Base-by-base conservation (phyloP, 306 rosid species). In the Phaseolus lunatus region DNA sequence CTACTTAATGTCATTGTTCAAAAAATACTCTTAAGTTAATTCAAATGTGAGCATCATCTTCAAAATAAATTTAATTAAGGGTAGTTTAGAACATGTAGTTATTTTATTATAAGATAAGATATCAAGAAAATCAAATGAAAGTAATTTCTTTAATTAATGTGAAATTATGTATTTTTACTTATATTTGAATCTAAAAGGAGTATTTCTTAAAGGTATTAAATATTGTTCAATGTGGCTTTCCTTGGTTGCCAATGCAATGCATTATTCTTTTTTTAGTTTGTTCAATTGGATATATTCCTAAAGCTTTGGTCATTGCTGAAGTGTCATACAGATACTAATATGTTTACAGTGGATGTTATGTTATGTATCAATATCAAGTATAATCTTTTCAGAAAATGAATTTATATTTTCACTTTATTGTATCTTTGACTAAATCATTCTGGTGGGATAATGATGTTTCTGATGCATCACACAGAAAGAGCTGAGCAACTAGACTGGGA, bases 401-500 rank as follows among this genome's bases (percentile, higher is more conserved):
- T 58, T 29, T 56, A n/a, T 9, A 33, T 67, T 18, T 72, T 19
- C 16, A n/a, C 48, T 79, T 37, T 8, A 8, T 22, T 69, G 35
- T 19, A 24, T 69, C 53, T 70, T 57, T 78, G 33, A 47, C 68
- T 76, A 23, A 48, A 68, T 63, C 19, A 75, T 67, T 22, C 61
- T 76, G 45, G 20, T 78, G 84, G 78, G 27, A 83, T 56, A 65
- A 64, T 82, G 78, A 72, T 43, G 71, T 47, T 78, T 71, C 29
- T 72, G 84, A 76, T 83, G 66, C 65, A 27, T 79, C 79, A 57
- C 49, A 81, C 94, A 88, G 98, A 95, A 78, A 89, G 84, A 83
- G 88, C 98, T 39, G 99, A 92, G 85, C 97, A 79, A 76, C 90
- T 92, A 48, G 98, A 96, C 85, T 96, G 99, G 99, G 98, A 96